phyloP scores from a whole-genome alignment of 352 stramenopile genomes.

The Phytophthora idaei region DNA sequence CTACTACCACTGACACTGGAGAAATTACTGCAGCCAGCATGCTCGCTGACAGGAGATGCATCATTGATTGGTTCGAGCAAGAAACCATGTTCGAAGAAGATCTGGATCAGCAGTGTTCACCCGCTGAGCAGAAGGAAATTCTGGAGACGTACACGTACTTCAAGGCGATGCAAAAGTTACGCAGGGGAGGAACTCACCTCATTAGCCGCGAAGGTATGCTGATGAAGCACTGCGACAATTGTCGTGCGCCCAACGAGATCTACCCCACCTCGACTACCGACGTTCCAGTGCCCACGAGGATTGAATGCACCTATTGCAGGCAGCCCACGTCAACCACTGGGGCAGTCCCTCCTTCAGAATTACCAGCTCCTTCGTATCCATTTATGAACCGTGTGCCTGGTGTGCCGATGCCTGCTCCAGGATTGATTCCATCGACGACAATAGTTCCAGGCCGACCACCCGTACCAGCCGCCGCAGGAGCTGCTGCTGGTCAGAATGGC shows the following conservation, averaged over 20 bases:
- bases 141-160: constrained; percentile 72
- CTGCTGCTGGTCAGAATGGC: constrained; percentile 10
- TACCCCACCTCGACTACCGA: constrained; percentile 62
- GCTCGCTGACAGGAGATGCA: constrained; percentile 42
- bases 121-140: constrained; percentile 73
- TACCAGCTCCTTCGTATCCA: constrained; percentile 16
- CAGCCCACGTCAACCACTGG: constrained; percentile 44
- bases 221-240: constrained; percentile 61
- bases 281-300: constrained; percentile 59
- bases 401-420: constrained; percentile 11
- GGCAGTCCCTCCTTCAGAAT: constrained; percentile 35
- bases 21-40: constrained; percentile 22
- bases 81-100: constrained; percentile 92
- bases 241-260: constrained; percentile 64
- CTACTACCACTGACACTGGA: constrained; percentile 4
- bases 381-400: constrained; percentile 28
- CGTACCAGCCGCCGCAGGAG: not conserved
- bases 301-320: constrained; percentile 78
- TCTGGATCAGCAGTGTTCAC: constrained; percentile 77
- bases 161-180: constrained; percentile 67
- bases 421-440: constrained; percentile 20
- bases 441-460: not conserved
- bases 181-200: constrained; percentile 35
- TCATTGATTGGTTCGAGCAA: constrained; percentile 89
- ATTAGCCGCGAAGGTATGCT: constrained; percentile 59